Evolutionary conservation across 768 basidiomycete species (phyloP).

Genomic region (Lactarius sp.): DNA sequence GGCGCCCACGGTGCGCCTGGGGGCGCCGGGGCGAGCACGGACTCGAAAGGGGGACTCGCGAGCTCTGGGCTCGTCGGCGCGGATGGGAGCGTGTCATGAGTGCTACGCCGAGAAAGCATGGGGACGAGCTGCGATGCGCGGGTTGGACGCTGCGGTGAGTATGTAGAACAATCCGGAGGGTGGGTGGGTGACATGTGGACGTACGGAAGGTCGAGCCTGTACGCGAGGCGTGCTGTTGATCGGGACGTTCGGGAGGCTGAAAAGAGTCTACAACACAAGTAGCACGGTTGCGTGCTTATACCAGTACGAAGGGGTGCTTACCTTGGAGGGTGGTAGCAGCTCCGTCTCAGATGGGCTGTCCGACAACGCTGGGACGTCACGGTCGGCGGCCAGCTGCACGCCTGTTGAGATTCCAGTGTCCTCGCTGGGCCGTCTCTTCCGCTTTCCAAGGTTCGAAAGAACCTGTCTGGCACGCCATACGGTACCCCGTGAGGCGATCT

Average conservation of each 20-base stretch:
- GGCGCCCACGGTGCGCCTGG: constrained; percentile 1
- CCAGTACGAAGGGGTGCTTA: not conserved
- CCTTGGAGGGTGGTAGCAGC: not conserved
- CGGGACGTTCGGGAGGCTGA: constrained; percentile 12
- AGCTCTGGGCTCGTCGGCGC: not conserved
- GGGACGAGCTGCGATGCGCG: not conserved
- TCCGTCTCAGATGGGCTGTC: not conserved
- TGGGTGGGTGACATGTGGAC: not conserved
- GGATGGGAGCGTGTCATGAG: constrained; percentile 5
- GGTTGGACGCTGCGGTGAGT: not conserved
- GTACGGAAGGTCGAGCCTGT: constrained; percentile 1
- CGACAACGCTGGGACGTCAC: not conserved
- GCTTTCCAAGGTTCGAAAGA: constrained; percentile 10
- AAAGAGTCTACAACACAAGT: not conserved
- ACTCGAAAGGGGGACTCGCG: not conserved
- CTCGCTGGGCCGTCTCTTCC: constrained; percentile 11
- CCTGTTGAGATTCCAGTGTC: constrained; percentile 1
- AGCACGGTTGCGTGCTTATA: too few species aligned
- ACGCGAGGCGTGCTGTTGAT: constrained; percentile 5
- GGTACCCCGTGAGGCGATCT: not conserved
- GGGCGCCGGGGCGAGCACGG: not conserved
- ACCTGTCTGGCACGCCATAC: constrained; percentile 17
- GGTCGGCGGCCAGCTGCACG: constrained; percentile 6
- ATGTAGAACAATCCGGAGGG: too few species aligned
- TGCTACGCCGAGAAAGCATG: not conserved